phyloP scores from a whole-genome alignment of 163 green algal genomes.

The Volvox carteri region DNA sequence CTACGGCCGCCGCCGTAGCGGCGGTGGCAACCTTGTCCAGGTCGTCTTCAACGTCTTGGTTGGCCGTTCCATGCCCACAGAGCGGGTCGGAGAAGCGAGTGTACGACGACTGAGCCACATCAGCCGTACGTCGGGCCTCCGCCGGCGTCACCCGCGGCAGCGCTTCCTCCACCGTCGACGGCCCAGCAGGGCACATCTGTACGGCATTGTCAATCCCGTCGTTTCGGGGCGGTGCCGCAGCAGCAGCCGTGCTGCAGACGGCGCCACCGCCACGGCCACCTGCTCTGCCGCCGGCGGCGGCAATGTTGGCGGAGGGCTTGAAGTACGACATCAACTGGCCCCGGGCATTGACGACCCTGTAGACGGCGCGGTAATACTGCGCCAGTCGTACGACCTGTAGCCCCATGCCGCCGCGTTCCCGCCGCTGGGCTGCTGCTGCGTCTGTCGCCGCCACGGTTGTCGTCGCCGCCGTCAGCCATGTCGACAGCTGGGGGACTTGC shows the following conservation, averaged over 20 bases:
- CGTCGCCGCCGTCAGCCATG: neutral
- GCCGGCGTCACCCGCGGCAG: neutral
- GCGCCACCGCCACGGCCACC: neutral
- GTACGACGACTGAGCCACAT: no score
- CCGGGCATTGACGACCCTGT: conserved; percentile 12
- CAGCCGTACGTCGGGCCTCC: no score
- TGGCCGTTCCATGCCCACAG: no score
- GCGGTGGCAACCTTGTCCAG: no score
- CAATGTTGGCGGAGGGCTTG: neutral
- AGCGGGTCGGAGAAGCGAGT: no score
- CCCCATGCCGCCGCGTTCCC: neutral
- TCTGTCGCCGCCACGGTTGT: neutral
- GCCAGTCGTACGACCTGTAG: conserved; percentile 45
- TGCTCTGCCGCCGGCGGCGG: neutral
- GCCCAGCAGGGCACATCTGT: neutral
- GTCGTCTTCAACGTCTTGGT: no score
- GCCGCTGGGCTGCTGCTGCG: neutral
- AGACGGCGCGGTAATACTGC: conserved; percentile 41
- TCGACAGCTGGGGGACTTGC: neutral
- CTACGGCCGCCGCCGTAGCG: no score
- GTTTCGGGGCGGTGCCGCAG: no score
- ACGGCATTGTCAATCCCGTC: neutral
- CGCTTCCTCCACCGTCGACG: neutral
- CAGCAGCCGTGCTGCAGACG: no score
- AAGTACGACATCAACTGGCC: conserved; percentile 33